A percentile compares a stretch with the other conserved stretches of the same genome.
phyloP scores from a whole-genome alignment of 768 basidiomycete species.

The Tephrocybe rancida region DNA sequence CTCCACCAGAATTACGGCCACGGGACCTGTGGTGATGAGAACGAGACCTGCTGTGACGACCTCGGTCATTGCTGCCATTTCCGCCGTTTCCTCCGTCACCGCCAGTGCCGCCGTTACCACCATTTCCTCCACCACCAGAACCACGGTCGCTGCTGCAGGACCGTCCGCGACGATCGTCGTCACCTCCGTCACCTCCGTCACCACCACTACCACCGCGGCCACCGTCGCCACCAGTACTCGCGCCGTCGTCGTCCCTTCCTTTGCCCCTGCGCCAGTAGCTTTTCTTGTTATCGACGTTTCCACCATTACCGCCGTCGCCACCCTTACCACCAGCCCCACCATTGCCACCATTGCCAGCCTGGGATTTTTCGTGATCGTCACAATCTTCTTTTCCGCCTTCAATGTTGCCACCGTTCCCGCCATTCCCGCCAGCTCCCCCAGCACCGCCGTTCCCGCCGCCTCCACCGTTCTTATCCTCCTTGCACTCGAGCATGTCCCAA shows the following conservation, averaged over 20 bases:
- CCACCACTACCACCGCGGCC: conserved; percentile 5
- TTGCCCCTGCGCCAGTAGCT: background rate
- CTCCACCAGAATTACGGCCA: background rate
- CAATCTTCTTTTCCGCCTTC: background rate
- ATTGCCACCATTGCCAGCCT: conserved; percentile 5
- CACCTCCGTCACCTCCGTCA: background rate
- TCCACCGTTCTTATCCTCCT: conserved; percentile 9
- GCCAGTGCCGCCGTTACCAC: background rate
- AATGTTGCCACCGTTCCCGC: conserved; percentile 13
- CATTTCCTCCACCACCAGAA: background rate
- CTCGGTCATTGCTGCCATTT: background rate
- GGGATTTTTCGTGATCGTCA: conserved; percentile 1
- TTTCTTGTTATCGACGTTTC: background rate
- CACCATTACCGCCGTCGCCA: conserved; percentile 3
- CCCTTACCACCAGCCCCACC: conserved; percentile 5
- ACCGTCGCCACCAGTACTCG: conserved; percentile 4
- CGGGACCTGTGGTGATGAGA: background rate
- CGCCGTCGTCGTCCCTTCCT: background rate
- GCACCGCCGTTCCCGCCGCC: conserved; percentile 7
- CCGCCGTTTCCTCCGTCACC: conserved; percentile 3
- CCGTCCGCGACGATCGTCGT: background rate
- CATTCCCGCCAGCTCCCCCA: conserved; percentile 3
- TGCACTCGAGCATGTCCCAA: conserved; percentile 17
- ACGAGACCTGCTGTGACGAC: background rate
- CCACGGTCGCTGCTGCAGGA: background rate